Evolutionary conservation across 208 protist species (phyloP), one percentile per base, ranked within the genome.

Genomic region (Crithidia fasciculata): DNA sequence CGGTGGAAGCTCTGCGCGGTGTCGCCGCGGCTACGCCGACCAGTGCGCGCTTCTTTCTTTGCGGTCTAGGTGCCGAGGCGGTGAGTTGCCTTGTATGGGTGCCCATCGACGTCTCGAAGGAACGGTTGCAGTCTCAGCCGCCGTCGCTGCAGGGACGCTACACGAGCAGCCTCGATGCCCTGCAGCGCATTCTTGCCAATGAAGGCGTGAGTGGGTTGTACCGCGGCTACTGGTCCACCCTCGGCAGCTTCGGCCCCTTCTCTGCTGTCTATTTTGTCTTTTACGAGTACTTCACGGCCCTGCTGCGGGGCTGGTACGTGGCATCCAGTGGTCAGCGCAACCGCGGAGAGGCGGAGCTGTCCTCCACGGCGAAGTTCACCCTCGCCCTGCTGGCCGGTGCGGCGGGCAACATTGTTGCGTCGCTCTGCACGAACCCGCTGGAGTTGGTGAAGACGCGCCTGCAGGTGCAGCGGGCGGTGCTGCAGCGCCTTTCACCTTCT

Each of bases 401-500:
- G 1, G 64, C 72, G 6, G 88, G 79, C 6, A 92, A 89, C 72
- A 55, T 85, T n/a, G 62, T 91, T 12, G 88, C 91, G 16, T 94
- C 84, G 0, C 47, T 92, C 4, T 53, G 63, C 58, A 98, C 94
- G 36, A 98, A 98, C 77, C 91, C 92, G 52, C 63, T 98, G 16
- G 94, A 98, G 72, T 74, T 98, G 40, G 84, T 96, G 50, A 98
- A 98, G 80, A 94, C 93, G 52, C 87, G 94, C 0, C 66, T 98
- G 72, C 94, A 98, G 80, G 87, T 98, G 18, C 92, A 97, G 74
- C 80, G 88, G 0, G 77, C 88, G 0, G 78, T 91, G 41, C 67
- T 95, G 53, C 64, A 75, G 18, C 45, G 66, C 13, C 7, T 41
- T 0, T 15, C 19, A 2, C 58, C 41, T 6, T 45, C 55, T 28